Evolutionary conservation across 2,329 filamentous ascomycete genomes (phyloP), one percentile per base, ranked within the genome.

Genomic region (Aspergillus pseudoterreus): DNA sequence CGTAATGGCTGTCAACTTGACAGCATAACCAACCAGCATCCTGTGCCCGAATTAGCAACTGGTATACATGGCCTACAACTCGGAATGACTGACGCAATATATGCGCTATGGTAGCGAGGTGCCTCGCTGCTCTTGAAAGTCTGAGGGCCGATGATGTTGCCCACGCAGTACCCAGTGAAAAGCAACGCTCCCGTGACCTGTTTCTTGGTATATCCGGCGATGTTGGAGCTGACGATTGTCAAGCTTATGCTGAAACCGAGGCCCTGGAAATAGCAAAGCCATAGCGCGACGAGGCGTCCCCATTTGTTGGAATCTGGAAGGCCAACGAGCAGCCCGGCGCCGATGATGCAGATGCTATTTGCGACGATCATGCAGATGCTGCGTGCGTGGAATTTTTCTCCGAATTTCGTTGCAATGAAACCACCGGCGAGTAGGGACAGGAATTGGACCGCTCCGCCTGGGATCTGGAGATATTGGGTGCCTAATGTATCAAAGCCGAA

Each of bases 391-490:
- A 79, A 79, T 57, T 68, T 58, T 5, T 51, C 58, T n/a, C 61
- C 55, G 49, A 54, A 82, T n/a, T 71, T 71, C 0, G 77, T 78
- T 58, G 79, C 80, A 21, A 83, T 67, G 45, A 71, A 73, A 14
- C 80, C 80, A 1, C 78, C 79, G 2, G 69, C 57, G 6, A 84
- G 63, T 0, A 82, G 69, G 0, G 79, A 75, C 1, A 81, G 57
- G 57, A 83, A 82, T 53, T 83, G 79, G 0, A 84, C 74, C 0
- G 77, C 80, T 17, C 80, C 81, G 14, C 80, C 81, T 0, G 82
- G 81, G 49, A 85, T 84, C 55, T 83, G 80, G 9, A 84, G 75
- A 52, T 82, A 82, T 53, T 82, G 79, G 0, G 78, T 78, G 4
- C 77, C 75, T 1, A 81, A 66, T 0, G 76, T 77, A 46, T 75